Conservation (phyloP, 1,284 basidiomycete genomes). For the Chondrostereum purpureum region DNA sequence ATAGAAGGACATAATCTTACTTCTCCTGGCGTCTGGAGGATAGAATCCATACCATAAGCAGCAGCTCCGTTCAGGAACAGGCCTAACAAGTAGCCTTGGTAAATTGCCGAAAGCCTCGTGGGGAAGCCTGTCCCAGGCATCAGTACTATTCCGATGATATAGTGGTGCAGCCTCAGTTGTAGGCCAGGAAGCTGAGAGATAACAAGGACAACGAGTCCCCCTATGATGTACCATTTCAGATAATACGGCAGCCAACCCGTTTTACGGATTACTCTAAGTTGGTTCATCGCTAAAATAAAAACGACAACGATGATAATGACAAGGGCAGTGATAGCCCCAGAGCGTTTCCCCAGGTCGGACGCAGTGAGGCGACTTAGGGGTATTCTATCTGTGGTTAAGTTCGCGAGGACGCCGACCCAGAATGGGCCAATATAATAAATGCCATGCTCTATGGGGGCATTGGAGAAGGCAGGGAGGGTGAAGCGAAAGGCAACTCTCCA, state of each 20-base stretch:
- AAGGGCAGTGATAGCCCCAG: conserved; percentile 67
- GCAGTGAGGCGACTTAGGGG: conserved; percentile 70
- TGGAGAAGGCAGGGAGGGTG: conserved; percentile 64
- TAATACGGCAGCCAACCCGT: conserved; percentile 80
- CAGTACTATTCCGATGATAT: conserved; percentile 69
- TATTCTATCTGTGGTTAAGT: conserved; percentile 60
- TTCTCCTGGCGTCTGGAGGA: conserved; percentile 72
- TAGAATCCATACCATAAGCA: conserved; percentile 74
- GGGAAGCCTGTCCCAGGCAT: conserved; percentile 79
- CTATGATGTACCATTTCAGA: conserved; percentile 60
- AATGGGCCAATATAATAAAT: conserved; percentile 74
- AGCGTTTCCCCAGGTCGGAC: conserved; percentile 61
- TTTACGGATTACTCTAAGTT: conserved; percentile 77
- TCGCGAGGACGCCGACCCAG: conserved; percentile 74
- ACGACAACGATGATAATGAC: conserved; percentile 67
- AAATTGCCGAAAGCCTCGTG: conserved; percentile 71
- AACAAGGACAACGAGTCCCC: conserved; percentile 61
- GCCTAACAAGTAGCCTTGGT: conserved; percentile 77
- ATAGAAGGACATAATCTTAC: conserved; percentile 31
- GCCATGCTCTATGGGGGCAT: conserved; percentile 64
- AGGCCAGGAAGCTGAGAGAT: conserved; percentile 67
- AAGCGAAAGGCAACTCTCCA: conserved; percentile 76
- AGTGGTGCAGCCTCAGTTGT: conserved; percentile 66
- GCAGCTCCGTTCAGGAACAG: conserved; percentile 76
- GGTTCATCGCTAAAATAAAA: conserved; percentile 58